Evolutionary conservation across 371 early-diverging fungal species (phyloP).

Genomic region (Mucor racemosus): DNA sequence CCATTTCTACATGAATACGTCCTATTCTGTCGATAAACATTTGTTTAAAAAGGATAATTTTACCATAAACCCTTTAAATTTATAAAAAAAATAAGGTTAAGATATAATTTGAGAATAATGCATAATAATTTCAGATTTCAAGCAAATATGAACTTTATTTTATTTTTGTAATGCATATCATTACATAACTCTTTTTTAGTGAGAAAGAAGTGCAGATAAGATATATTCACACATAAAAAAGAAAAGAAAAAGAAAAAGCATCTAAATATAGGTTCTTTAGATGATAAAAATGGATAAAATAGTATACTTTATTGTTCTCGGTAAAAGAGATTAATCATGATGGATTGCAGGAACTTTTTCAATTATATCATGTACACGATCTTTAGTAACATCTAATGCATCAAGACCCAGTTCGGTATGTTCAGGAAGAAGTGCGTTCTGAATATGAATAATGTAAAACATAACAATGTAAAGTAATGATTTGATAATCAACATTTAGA

Average conservation of each 20-base stretch:
- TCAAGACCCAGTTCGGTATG: slow-evolving; percentile 4
- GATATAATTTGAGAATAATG: background rate
- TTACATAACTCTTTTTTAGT: too few relatives aligned
- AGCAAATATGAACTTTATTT: too few relatives aligned
- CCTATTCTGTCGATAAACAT: background rate
- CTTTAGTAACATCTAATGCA: slow-evolving; percentile 7
- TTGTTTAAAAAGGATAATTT: background rate
- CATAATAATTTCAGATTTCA: too few relatives aligned
- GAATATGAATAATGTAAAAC: background rate
- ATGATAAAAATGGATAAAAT: too few relatives aligned
- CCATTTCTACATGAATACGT: too few relatives aligned
- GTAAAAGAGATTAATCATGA: background rate
- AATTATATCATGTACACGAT: slow-evolving; percentile 10
- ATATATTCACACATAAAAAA: too few relatives aligned
- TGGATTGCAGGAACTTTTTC: slow-evolving; percentile 17
- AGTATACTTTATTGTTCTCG: background rate
- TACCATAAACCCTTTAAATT: background rate
- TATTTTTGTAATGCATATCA: too few relatives aligned
- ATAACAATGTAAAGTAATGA: background rate
- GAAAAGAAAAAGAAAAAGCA: background rate
- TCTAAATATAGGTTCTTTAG: background rate
- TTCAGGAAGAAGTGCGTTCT: background rate
- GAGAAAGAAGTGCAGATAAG: too few relatives aligned
- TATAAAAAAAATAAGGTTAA: background rate
- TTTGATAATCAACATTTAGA: background rate